Percentiles rank a stretch among this genome's conserved stretches.
Evolutionary conservation across 257 asterid genomes (phyloP).

Genomic region (Asclepias syriaca): DNA sequence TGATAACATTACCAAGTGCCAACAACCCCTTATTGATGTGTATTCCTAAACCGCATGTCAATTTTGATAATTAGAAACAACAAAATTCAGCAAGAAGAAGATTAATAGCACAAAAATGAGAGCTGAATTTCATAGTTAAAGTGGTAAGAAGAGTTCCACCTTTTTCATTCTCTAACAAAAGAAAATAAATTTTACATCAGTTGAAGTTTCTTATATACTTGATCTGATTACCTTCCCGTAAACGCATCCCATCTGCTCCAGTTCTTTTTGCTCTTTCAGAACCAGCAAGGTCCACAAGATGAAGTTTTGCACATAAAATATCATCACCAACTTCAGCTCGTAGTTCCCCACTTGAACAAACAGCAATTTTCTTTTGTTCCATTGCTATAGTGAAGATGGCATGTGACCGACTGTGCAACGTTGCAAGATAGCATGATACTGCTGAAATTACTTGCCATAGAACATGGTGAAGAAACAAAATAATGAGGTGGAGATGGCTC

Average conservation of each 20-base stretch:
- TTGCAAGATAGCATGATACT: conserved; percentile 6
- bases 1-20: conserved; percentile 95
- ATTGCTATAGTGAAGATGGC: conserved; percentile 92
- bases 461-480: not conserved
- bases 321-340: conserved; percentile 63
- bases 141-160: not conserved
- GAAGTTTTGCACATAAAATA: conserved; percentile 82
- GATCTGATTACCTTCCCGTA: conserved; percentile 73
- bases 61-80: not conserved
- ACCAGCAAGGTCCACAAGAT: conserved; percentile 96
- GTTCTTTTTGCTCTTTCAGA: conserved; percentile 98
- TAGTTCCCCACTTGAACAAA: conserved; percentile 32
- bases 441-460: not conserved
- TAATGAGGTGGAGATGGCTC: not conserved
- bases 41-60: conserved; percentile 48
- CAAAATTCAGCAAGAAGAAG: conserved; percentile 8
- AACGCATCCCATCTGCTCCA: conserved; percentile 92
- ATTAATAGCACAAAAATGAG: not conserved
- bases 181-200: not conserved
- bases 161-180: not conserved
- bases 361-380: conserved; percentile 66
- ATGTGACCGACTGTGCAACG: conserved; percentile 72
- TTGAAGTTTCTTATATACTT: conserved; percentile 9
- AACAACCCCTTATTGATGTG: conserved; percentile 93
- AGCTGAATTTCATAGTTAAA: not conserved